Percentiles rank a stretch among this genome's conserved stretches.
Conservation (phyloP, 306 rosid genomes). For the Cucumis cinereus region DNA sequence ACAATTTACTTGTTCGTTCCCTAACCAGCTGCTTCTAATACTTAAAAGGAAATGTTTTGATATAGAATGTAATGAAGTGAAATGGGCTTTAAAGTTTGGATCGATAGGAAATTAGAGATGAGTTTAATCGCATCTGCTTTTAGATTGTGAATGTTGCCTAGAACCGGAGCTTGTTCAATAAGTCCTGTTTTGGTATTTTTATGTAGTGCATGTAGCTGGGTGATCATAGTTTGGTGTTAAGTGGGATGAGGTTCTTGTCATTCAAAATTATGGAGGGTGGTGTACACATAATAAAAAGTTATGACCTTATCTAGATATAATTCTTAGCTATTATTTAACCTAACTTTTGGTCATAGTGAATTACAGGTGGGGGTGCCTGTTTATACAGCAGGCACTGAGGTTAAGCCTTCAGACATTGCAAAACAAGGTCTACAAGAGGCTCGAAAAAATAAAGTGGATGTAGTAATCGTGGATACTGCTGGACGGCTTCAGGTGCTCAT, state of each 20-base stretch:
- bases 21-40: background rate
- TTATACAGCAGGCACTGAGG: slow-evolving; percentile 77
- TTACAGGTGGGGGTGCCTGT: slow-evolving; percentile 90
- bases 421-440: slow-evolving; percentile 91
- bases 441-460: slow-evolving; percentile 75
- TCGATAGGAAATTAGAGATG: background rate
- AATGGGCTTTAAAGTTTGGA: background rate
- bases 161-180: background rate
- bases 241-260: background rate
- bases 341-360: slow-evolving; percentile 31
- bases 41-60: background rate
- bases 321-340: background rate
- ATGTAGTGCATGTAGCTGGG: background rate
- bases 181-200: background rate
- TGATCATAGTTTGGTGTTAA: background rate
- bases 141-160: background rate
- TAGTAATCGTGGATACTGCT: slow-evolving; percentile 90
- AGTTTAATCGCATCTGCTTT: background rate
- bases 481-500: slow-evolving; percentile 94
- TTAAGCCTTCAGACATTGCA: slow-evolving; percentile 81
- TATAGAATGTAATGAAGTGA: background rate
- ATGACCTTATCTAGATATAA: background rate
- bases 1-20: background rate
- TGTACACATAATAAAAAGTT: background rate
- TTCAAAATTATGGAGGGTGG: background rate